Conservation (phyloP, 2,329 filamentous ascomycete species). For the Sarocladiaceae sp. region DNA sequence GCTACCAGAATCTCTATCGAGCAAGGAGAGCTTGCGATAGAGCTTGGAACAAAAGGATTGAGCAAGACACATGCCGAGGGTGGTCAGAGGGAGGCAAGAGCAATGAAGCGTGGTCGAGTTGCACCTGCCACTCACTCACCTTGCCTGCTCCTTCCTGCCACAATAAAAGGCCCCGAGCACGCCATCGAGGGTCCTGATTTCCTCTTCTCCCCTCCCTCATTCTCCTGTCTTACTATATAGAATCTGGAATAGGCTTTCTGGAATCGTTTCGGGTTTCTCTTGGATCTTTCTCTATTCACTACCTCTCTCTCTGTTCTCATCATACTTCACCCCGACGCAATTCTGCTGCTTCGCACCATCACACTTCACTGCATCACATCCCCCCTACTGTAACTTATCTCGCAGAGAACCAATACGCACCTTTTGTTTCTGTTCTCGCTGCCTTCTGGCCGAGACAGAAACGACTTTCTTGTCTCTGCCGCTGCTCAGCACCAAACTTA, state of each 20-base stretch:
- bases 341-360: background rate
- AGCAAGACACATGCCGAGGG: too few relatives aligned
- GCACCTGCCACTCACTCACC: background rate
- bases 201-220: background rate
- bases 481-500: background rate
- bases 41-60: background rate
- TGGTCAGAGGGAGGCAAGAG: background rate
- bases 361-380: background rate
- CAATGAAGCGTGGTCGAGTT: background rate
- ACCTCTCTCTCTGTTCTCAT: background rate
- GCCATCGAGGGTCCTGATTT: slow-evolving; percentile 7
- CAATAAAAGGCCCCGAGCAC: slow-evolving; percentile 9
- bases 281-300: background rate
- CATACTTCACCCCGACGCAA: background rate
- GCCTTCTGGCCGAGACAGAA: background rate
- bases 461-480: background rate
- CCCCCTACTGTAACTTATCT: slow-evolving; percentile 4
- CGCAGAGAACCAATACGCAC: background rate
- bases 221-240: background rate
- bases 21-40: too few relatives aligned
- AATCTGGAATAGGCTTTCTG: slow-evolving; percentile 2
- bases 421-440: slow-evolving; percentile 3
- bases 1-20: too few relatives aligned
- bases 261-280: background rate
- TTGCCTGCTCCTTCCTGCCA: background rate